A percentile compares a stretch with the other conserved stretches of the same genome.
Evolutionary conservation across 331 rosid genomes (phyloP).

Genomic region (Quercus lobata): DNA sequence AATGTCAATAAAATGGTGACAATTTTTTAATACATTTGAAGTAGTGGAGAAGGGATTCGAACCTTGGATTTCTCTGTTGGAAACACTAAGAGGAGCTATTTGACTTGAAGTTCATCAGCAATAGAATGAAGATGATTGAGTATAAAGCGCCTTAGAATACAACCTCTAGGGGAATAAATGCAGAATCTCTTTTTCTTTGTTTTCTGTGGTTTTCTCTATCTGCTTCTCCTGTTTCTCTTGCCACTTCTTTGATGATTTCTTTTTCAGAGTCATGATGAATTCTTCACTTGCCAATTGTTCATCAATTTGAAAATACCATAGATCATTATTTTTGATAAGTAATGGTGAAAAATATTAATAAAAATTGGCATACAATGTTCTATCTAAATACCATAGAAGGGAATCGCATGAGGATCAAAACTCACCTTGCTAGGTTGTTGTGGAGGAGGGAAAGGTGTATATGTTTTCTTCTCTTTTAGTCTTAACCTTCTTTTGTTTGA

Average conservation of each 20-base stretch:
- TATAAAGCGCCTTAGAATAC: not conserved
- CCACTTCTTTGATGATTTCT: slow-evolving; percentile 82
- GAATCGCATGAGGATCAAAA: not conserved
- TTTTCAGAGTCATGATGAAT: slow-evolving; percentile 69
- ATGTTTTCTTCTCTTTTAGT: slow-evolving; percentile 65
- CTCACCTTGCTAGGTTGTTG: slow-evolving; percentile 86
- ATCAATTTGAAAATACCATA: slow-evolving; percentile 57
- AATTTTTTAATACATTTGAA: too few species aligned
- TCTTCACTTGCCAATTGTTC: slow-evolving; percentile 82
- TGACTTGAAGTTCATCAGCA: not conserved
- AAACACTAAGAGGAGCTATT: not conserved
- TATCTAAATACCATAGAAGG: not conserved
- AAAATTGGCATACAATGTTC: too few species aligned
- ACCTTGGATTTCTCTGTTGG: not conserved
- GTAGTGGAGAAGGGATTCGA: too few species aligned
- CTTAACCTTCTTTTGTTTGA: slow-evolving; percentile 67
- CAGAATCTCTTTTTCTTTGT: slow-evolving; percentile 66
- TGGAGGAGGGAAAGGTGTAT: slow-evolving; percentile 9
- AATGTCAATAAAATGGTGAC: too few species aligned
- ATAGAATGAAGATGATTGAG: not conserved
- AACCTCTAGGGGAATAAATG: not conserved
- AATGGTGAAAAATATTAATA: too few species aligned
- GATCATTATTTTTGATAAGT: not conserved
- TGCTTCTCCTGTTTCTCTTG: slow-evolving; percentile 83
- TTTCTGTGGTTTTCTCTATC: slow-evolving; percentile 63